A percentile compares a stretch with the other conserved stretches of the same genome.
These are phyloP conservation scores for Talaromyces sp. DNA, from an alignment of 2,329 filamentous ascomycete genomes.

Conservation along the genomic window DNA sequence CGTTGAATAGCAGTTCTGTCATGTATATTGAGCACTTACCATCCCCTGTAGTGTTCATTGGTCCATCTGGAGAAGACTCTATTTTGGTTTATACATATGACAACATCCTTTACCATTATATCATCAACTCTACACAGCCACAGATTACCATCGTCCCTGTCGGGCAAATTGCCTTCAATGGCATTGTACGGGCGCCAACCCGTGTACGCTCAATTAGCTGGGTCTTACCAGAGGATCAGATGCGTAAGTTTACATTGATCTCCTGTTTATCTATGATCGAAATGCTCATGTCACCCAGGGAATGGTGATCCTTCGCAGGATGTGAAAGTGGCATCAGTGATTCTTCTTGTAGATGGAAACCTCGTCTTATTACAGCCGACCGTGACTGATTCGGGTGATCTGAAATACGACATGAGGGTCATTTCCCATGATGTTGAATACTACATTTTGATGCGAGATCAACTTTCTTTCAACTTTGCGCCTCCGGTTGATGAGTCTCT, in stretches of 20 bases:
- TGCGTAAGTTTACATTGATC: constrained; percentile 58
- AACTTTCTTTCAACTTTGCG: constrained; percentile 57
- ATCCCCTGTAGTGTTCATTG: constrained; percentile 85
- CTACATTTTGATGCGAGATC: constrained; percentile 88
- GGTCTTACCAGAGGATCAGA: constrained; percentile 88
- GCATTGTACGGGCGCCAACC: constrained; percentile 90
- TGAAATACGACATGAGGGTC: constrained; percentile 98
- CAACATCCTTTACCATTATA: constrained; percentile 91
- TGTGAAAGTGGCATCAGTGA: constrained; percentile 86
- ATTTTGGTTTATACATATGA: constrained; percentile 96
- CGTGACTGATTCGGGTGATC: constrained; percentile 74
- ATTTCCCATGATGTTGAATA: constrained; percentile 96
- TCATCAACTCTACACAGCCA: constrained; percentile 73
- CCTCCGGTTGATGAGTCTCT: constrained; percentile 51
- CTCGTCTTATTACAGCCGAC: constrained; percentile 89
- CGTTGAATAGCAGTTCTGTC: constrained; percentile 71
- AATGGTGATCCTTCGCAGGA: constrained; percentile 95
- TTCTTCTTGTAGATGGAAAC: constrained; percentile 97
- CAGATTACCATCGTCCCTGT: constrained; percentile 82
- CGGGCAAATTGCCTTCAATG: constrained; percentile 97
- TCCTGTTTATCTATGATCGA: no score
- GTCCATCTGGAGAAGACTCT: constrained; percentile 89
- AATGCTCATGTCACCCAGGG: constrained; percentile 41
- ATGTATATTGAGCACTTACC: constrained; percentile 78
- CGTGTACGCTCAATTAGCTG: constrained; percentile 92